These are phyloP conservation scores for Sporisorium reilianum DNA, from an alignment of 1,284 basidiomycete species.

Conservation along the genomic window DNA sequence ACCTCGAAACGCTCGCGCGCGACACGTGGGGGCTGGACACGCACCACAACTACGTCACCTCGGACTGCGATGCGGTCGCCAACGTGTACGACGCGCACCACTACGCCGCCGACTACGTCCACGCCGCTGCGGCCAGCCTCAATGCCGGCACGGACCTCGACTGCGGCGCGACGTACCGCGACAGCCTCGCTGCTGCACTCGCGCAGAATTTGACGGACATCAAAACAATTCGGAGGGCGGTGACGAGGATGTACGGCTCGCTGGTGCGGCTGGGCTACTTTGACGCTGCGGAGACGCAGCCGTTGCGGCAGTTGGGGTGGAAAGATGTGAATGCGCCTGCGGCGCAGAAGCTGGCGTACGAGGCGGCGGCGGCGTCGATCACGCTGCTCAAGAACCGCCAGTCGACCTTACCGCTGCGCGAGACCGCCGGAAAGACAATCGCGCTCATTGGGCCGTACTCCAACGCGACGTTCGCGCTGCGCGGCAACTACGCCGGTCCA, in stretches of 20 bases:
- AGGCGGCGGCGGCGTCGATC: conserved; percentile 6
- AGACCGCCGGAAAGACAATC: neutral
- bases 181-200: conserved; percentile 15
- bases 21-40: conserved; percentile 22
- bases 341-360: conserved; percentile 21
- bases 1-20: conserved; percentile 23
- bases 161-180: conserved; percentile 35
- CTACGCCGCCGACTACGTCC: conserved; percentile 22
- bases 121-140: conserved; percentile 24
- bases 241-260: conserved; percentile 23
- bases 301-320: conserved; percentile 23
- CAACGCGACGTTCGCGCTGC: conserved; percentile 19
- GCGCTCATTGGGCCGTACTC: conserved; percentile 28
- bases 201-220: conserved; percentile 19
- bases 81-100: conserved; percentile 35
- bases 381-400: conserved; percentile 24
- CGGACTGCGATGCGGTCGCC: conserved; percentile 32
- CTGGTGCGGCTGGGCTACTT: conserved; percentile 28
- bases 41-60: conserved; percentile 32
- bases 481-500: conserved; percentile 26
- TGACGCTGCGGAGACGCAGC: conserved; percentile 14
- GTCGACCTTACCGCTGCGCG: conserved; percentile 1
- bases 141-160: conserved; percentile 31
- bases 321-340: conserved; percentile 17
- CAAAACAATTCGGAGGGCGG: conserved; percentile 10